These are phyloP conservation scores for Dictyophora rubrovolvata DNA, from an alignment of 768 basidiomycete species.

Conservation along the genomic window DNA sequence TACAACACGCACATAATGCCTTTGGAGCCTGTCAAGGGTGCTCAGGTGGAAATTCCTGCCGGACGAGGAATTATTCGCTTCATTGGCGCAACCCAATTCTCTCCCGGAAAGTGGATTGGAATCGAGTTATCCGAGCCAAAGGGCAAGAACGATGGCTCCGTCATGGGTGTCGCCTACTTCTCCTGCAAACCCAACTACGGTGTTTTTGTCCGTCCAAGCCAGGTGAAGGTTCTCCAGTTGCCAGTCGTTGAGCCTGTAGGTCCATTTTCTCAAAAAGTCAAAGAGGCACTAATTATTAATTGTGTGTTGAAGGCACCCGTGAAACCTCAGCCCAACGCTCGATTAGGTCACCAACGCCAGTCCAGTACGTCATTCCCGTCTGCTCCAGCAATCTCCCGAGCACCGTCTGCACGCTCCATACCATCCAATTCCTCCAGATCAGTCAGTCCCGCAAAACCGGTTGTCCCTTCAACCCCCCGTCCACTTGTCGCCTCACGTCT, in stretches of 20 bases:
- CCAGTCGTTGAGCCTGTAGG: conserved; percentile 18
- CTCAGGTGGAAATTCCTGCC: conserved; percentile 69
- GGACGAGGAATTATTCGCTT: conserved; percentile 84
- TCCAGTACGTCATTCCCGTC: conserved; percentile 22
- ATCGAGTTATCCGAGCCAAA: conserved; percentile 73
- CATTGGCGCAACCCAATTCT: conserved; percentile 72
- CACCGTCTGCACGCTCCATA: conserved; percentile 33
- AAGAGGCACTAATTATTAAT: no score
- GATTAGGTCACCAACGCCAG: conserved; percentile 49
- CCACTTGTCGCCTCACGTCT: conserved; percentile 20
- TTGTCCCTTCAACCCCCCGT: conserved; percentile 21
- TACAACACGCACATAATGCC: conserved; percentile 21
- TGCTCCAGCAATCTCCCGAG: conserved; percentile 25
- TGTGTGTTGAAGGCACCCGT: neutral
- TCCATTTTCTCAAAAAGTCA: neutral
- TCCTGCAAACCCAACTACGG: conserved; percentile 66
- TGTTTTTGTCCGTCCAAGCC: conserved; percentile 81
- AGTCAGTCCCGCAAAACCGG: conserved; percentile 49
- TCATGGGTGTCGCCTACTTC: conserved; percentile 76
- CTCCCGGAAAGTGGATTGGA: conserved; percentile 90
- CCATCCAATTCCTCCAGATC: conserved; percentile 48
- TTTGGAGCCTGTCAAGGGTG: conserved; percentile 45
- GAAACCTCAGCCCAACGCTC: neutral
- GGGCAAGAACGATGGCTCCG: conserved; percentile 94
- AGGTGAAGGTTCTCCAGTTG: conserved; percentile 52